Base-by-base conservation (phyloP, 495 filamentous ascomycete species). In the Bathelium albidoporum region DNA sequence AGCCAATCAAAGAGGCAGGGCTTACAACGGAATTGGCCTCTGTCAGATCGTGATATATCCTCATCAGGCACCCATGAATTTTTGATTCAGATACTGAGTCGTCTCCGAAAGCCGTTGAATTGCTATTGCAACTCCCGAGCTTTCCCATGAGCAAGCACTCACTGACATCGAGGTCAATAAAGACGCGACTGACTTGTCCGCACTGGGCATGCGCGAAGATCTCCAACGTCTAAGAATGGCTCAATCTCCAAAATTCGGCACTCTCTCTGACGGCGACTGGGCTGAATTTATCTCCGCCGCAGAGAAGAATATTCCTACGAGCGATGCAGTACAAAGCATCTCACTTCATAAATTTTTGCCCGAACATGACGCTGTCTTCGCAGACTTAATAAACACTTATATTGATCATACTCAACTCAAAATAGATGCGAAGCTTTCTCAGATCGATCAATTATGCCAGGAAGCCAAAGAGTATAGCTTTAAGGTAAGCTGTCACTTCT, bases 351-450 rank as follows among this genome's bases (percentile, higher is more conserved):
- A 3, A 49, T 18, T 18, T 14, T 3, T 20, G 43, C 62, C 62
- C 26, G 61, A 61, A 34, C 28, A 62, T 28, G 64, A 65, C 39
- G 58, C 73, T 36, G 64, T 64, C 14, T 32, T 72, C 59, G 63
- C 65, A n/a, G 32, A 63, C 12, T 43, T 39, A 55, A 22, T 12
- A n/a, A 49, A 59, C 26, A 10, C 1, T 5, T 72, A 64, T 20
- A 84, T 89, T 68, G 87, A 89, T 73, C 87, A 89, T 72, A 89
- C 87, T 26, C 77, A 86, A 32, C 67, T 89, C 36, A 79, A 80
- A 44, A 71, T 78, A 34, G 79, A 83, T 64, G 80, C 82, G 26
- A 83, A 77, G 18, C 65, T 67, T 28, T 67, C 68, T 4, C 80
- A 86, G 64, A 81, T 89, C 66, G 80, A 87, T 72, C 65, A 59